These are phyloP conservation scores for Pseudocercospora pini-densiflorae DNA, from an alignment of 2,329 filamentous ascomycete species.

Conservation along the genomic window DNA sequence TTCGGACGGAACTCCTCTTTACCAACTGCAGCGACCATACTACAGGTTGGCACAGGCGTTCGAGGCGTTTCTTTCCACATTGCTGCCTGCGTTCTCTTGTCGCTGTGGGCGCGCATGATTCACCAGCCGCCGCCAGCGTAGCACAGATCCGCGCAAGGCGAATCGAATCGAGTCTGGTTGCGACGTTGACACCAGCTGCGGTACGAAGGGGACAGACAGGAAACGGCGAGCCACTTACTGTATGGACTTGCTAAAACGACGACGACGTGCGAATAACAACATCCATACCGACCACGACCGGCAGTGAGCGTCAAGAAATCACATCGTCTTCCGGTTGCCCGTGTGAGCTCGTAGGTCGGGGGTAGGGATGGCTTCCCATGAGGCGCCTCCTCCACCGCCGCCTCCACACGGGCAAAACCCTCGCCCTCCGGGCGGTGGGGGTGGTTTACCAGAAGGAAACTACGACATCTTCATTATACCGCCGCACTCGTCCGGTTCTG, in stretches of 20 bases:
- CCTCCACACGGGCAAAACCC: constrained; percentile 84
- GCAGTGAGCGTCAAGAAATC: not conserved
- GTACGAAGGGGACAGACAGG: constrained; percentile 1
- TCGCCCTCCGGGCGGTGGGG: constrained; percentile 64
- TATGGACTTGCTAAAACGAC: not conserved
- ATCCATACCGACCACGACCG: constrained; percentile 5
- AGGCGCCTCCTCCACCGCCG: constrained; percentile 74
- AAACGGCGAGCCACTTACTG: not conserved
- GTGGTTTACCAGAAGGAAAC: constrained; percentile 80
- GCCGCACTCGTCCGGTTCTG: constrained; percentile 83
- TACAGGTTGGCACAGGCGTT: not conserved
- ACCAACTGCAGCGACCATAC: not conserved
- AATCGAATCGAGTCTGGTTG: not conserved
- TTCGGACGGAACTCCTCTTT: not conserved
- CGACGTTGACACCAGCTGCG: not conserved
- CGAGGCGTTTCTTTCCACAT: not conserved
- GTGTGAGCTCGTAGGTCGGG: constrained; percentile 5
- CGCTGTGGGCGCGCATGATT: not conserved
- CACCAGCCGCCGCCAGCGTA: not conserved
- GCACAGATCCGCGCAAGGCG: not conserved
- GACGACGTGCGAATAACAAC: not conserved
- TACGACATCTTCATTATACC: constrained; percentile 99
- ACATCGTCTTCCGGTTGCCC: not conserved
- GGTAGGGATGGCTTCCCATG: constrained; percentile 27
- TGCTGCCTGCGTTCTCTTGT: not conserved